A percentile compares a stretch with the other conserved stretches of the same genome.
Conservation (phyloP, 768 basidiomycete species). For the Serendipita sp. region DNA sequence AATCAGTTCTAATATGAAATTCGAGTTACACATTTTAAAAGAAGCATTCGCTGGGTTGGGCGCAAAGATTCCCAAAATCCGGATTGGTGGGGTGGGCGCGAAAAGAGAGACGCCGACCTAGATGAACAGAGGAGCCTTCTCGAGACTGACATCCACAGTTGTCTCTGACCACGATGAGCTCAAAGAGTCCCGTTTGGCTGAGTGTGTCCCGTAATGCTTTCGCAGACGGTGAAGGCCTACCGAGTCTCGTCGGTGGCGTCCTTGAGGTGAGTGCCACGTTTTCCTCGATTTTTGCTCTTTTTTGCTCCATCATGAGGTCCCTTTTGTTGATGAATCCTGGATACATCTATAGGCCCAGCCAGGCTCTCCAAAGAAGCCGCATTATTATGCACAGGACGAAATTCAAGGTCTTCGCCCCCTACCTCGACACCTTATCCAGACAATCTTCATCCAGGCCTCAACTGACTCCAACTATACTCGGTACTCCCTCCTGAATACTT, state of each 20-base stretch:
- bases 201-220: constrained; percentile 20
- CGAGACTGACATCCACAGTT: neutral
- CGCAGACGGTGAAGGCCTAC: constrained; percentile 18
- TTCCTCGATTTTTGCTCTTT: constrained; percentile 12
- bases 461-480: constrained; percentile 31
- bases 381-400: constrained; percentile 57
- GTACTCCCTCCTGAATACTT: neutral
- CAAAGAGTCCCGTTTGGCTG: constrained; percentile 5
- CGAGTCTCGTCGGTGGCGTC: constrained; percentile 29
- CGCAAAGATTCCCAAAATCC: too few relatives aligned
- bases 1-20: too few relatives aligned
- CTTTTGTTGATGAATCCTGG: constrained; percentile 11
- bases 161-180: neutral
- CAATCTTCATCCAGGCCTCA: constrained; percentile 72
- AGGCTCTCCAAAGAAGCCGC: constrained; percentile 63
- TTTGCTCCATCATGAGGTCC: constrained; percentile 12
- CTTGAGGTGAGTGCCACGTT: constrained; percentile 10
- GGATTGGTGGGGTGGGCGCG: too few relatives aligned
- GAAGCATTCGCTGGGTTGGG: too few relatives aligned
- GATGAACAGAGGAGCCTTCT: too few relatives aligned
- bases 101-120: too few relatives aligned
- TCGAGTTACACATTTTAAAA: too few relatives aligned
- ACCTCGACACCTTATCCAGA: constrained; percentile 60
- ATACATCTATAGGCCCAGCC: constrained; percentile 66
- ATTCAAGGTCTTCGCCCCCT: constrained; percentile 77